A percentile compares a stretch with the other conserved stretches of the same genome.
Evolutionary conservation across 2,329 filamentous ascomycete genomes (phyloP).

Genomic region (Pseudocercospora crystallina): DNA sequence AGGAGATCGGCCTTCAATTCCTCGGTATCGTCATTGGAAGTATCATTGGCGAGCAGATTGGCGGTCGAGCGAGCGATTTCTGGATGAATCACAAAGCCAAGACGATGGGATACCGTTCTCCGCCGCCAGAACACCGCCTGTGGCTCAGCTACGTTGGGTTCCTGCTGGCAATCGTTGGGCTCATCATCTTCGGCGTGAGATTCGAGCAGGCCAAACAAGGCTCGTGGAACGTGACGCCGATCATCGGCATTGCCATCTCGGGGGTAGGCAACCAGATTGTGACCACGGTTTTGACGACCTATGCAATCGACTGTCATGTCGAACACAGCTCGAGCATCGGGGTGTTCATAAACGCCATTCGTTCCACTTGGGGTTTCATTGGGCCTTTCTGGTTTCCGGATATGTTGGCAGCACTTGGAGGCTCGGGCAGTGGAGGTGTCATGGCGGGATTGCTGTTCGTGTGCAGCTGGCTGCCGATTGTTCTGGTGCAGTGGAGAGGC

Average conservation of each 20-base stretch:
- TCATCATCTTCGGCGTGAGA: slow-evolving; percentile 57
- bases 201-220: slow-evolving; percentile 44
- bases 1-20: slow-evolving; percentile 61
- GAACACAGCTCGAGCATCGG: slow-evolving; percentile 56
- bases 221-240: slow-evolving; percentile 58
- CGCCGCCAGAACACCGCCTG: slow-evolving; percentile 54
- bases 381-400: slow-evolving; percentile 43
- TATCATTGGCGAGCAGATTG: slow-evolving; percentile 59
- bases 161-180: slow-evolving; percentile 51
- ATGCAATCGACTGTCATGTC: slow-evolving; percentile 59
- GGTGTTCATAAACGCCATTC: slow-evolving; percentile 59
- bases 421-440: slow-evolving; percentile 39
- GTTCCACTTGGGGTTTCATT: slow-evolving; percentile 56
- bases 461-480: slow-evolving; percentile 28
- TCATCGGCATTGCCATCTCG: slow-evolving; percentile 47
- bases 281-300: slow-evolving; percentile 61
- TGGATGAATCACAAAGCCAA: slow-evolving; percentile 51
- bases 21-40: slow-evolving; percentile 58
- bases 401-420: slow-evolving; percentile 40
- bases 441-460: slow-evolving; percentile 36
- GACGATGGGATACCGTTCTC: slow-evolving; percentile 30
- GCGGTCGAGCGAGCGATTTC: slow-evolving; percentile 53
- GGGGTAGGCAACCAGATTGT: slow-evolving; percentile 61
- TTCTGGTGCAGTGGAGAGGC: slow-evolving; percentile 27
- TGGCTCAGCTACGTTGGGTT: slow-evolving; percentile 59